A percentile compares a stretch with the other conserved stretches of the same genome.
These are phyloP conservation scores for Sindora glabra DNA, from an alignment of 306 rosid genomes.

Conservation along the genomic window DNA sequence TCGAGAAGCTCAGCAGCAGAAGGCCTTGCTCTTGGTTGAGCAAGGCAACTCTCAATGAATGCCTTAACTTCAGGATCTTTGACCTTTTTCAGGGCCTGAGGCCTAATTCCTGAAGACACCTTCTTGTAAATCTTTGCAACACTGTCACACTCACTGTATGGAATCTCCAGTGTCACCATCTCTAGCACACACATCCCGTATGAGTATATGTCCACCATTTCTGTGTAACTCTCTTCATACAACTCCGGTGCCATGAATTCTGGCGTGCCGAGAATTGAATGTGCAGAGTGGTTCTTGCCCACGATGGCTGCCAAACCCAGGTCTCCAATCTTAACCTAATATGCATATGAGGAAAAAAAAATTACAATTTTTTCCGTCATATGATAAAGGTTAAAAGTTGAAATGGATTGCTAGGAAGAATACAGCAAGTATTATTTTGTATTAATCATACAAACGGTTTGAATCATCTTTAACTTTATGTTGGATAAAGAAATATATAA, in stretches of 20 bases:
- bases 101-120: slow-evolving; percentile 69
- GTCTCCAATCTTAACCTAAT: slow-evolving; percentile 91
- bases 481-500: no score
- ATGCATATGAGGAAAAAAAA: not conserved
- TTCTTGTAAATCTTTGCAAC: slow-evolving; percentile 78
- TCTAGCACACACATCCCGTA: slow-evolving; percentile 87
- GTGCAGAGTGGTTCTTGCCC: slow-evolving; percentile 72
- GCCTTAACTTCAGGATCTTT: slow-evolving; percentile 46
- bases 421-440: no score
- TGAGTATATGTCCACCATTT: slow-evolving; percentile 86
- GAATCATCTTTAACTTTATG: no score
- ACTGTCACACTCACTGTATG: slow-evolving; percentile 81
- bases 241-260: slow-evolving; percentile 95
- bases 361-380: not conserved
- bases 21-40: slow-evolving; percentile 63
- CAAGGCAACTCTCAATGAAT: slow-evolving; percentile 78
- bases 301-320: slow-evolving; percentile 85
- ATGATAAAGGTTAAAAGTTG: no score
- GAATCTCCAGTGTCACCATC: slow-evolving; percentile 80
- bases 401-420: no score
- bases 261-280: slow-evolving; percentile 81
- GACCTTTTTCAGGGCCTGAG: slow-evolving; percentile 54
- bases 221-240: slow-evolving; percentile 78
- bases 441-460: no score
- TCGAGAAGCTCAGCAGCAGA: slow-evolving; percentile 71